phyloP scores from a whole-genome alignment of 2,329 filamentous ascomycete species.

The Nemania abortiva region DNA sequence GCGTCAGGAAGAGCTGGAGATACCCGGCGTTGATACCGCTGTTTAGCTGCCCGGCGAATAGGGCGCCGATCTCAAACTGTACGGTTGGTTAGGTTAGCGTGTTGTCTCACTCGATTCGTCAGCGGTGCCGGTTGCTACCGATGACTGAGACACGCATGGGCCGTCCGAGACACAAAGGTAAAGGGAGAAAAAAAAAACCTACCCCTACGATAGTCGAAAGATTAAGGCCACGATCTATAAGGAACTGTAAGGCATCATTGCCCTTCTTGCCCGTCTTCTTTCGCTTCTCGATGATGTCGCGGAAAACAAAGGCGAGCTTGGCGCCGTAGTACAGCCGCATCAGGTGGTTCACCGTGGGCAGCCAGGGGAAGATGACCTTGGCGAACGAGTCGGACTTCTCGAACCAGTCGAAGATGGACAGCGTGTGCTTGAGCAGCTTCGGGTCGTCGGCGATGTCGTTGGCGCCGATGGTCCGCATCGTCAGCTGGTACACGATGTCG shows the following conservation, averaged over 20 bases:
- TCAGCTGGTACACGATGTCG: constrained; percentile 66
- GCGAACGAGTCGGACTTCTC: constrained; percentile 58
- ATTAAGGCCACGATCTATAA: constrained; percentile 64
- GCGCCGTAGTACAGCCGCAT: constrained; percentile 59
- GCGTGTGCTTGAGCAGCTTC: constrained; percentile 55
- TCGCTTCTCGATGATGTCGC: constrained; percentile 61
- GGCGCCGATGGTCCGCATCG: constrained; percentile 66
- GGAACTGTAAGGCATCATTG: constrained; percentile 64
- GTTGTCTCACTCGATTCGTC: not conserved
- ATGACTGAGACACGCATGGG: not conserved
- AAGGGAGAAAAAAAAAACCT: constrained; percentile 31
- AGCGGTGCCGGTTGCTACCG: not conserved
- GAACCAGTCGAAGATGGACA: constrained; percentile 61
- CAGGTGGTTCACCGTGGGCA: constrained; percentile 60
- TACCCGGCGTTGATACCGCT: constrained; percentile 67
- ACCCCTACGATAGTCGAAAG: constrained; percentile 59
- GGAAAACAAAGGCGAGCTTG: constrained; percentile 62
- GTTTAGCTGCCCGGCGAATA: constrained; percentile 70
- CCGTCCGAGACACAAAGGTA: not conserved
- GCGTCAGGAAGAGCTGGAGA: constrained; percentile 63
- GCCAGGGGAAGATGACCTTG: constrained; percentile 65
- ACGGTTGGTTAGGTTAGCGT: constrained; percentile 20
- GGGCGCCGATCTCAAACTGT: constrained; percentile 64
- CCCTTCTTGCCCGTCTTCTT: constrained; percentile 56
- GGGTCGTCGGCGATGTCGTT: constrained; percentile 65